Conservation (phyloP, 2,329 filamentous ascomycete species). For the Apiospora kogelbergensis region DNA sequence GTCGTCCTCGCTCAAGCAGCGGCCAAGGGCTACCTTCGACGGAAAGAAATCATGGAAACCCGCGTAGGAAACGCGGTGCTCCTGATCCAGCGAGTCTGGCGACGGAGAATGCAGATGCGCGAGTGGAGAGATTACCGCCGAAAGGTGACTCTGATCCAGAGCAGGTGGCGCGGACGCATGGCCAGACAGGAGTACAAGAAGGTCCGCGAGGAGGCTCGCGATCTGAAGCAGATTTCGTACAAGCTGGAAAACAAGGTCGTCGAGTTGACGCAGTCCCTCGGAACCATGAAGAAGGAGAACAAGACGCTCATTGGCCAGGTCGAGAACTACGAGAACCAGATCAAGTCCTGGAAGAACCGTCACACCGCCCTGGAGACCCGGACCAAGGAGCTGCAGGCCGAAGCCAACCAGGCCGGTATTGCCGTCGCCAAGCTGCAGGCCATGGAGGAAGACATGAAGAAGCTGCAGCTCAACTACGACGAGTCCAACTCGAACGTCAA, state of each 20-base stretch:
- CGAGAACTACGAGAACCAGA: conserved; percentile 92
- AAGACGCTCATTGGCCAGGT: conserved; percentile 85
- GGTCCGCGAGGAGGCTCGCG: conserved; percentile 90
- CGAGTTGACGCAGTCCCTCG: conserved; percentile 90
- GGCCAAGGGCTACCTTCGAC: conserved; percentile 87
- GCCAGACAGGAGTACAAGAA: conserved; percentile 87
- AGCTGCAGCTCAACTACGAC: conserved; percentile 83
- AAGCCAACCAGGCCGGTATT: conserved; percentile 97
- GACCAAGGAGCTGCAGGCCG: conserved; percentile 90
- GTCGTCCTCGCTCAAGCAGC: conserved; percentile 85
- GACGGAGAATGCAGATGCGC: conserved; percentile 74
- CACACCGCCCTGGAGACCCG: conserved; percentile 87
- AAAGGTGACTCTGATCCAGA: conserved; percentile 88
- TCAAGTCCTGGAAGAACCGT: conserved; percentile 93
- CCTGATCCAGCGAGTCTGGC: conserved; percentile 88
- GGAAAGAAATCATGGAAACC: conserved; percentile 91
- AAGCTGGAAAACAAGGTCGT: conserved; percentile 99
- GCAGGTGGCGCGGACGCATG: conserved; percentile 81
- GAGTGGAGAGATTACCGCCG: conserved; percentile 86
- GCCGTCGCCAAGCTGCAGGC: conserved; percentile 84
- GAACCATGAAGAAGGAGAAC: conserved; percentile 92
- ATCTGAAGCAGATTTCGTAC: conserved; percentile 99
- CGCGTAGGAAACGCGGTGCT: conserved; percentile 88
- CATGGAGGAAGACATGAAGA: conserved; percentile 95
- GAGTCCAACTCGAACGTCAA: conserved; percentile 91